Base-by-base conservation (phyloP, 129 eudicot species). In the Flaveria ramosissima region DNA sequence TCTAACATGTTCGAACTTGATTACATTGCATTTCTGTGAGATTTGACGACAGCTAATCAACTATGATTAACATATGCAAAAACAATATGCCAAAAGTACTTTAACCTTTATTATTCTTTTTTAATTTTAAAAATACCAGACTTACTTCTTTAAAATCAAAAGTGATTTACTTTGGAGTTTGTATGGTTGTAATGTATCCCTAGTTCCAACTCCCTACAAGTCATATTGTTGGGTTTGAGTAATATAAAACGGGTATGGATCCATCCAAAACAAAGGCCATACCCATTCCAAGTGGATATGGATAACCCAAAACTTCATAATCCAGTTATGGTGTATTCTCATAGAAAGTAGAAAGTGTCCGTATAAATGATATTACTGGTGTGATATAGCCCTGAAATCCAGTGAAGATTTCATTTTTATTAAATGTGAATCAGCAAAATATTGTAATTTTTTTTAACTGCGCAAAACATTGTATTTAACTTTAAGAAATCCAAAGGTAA, bases 21-120 rank as follows among this genome's bases (percentile, higher is more conserved):
- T 74, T 74, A 57, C 59, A 74, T 53, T 30, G 13, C 17, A 9
- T 50, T 30, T 63, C 19, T 23, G n/a, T n/a, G n/a, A n/a, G 52
- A n/a, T n/a, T n/a, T n/a, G n/a, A n/a, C n/a, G n/a, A n/a, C n/a
- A n/a, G n/a, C 39, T 30, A 30, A 30, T 30, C 5, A 4, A 4
- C 5, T 30, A 30, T 30, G 36, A 30, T 30, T 30, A 30, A 30
- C 36, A 30, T 30, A n/a, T n/a, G n/a, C n/a, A n/a, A n/a, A n/a
- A n/a, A n/a, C n/a, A 30, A 70, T 21, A 68, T 9, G 12, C 0
- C 13, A 12, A 1, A 71, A 51, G 12, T n/a, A 13, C 8, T 11
- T 11, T 16, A 71, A 51, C 63, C 14, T 30, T 5, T 3, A 27
- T 57, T 57, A 3, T 17, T 53, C 9, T 6, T 53, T 12, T 53